These are phyloP conservation scores for Drechmeria coniospora DNA, from an alignment of 2,329 filamentous ascomycete species.

Conservation along the genomic window DNA sequence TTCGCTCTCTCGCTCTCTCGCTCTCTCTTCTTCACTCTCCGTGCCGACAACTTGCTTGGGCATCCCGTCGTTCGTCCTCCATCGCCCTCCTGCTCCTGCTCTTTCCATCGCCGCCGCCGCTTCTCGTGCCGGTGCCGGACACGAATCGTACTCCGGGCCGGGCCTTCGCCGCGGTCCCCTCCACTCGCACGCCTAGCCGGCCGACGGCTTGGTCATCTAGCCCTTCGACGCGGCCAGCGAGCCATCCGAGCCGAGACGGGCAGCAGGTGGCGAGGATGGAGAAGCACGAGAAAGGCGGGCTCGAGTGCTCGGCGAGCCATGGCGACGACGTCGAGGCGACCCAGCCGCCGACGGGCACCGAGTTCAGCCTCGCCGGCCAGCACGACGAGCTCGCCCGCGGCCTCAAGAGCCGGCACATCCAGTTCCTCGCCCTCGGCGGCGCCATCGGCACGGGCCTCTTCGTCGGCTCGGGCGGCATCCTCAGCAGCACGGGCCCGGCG, in stretches of 20 bases:
- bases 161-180: too few species aligned
- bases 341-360: conserved; percentile 8
- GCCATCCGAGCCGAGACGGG: too few species aligned
- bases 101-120: too few species aligned
- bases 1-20: neutral
- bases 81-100: too few species aligned
- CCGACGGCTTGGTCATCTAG: too few species aligned
- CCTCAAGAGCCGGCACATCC: conserved; percentile 44
- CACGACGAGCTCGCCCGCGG: conserved; percentile 36
- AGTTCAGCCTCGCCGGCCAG: conserved; percentile 21
- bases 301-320: conserved; percentile 8
- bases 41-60: too few species aligned
- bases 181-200: too few species aligned
- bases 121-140: too few species aligned
- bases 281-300: conserved; percentile 5
- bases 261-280: conserved; percentile 9
- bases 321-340: conserved; percentile 12
- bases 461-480: conserved; percentile 42
- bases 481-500: conserved; percentile 43
- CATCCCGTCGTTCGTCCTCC: too few species aligned
- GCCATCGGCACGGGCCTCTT: conserved; percentile 51
- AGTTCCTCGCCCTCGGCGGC: conserved; percentile 41
- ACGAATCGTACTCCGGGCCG: too few species aligned
- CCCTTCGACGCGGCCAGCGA: too few species aligned
- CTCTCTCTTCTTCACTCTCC: neutral